phyloP scores from a whole-genome alignment of 139 green algal species.

The Micractinium conductrix region DNA sequence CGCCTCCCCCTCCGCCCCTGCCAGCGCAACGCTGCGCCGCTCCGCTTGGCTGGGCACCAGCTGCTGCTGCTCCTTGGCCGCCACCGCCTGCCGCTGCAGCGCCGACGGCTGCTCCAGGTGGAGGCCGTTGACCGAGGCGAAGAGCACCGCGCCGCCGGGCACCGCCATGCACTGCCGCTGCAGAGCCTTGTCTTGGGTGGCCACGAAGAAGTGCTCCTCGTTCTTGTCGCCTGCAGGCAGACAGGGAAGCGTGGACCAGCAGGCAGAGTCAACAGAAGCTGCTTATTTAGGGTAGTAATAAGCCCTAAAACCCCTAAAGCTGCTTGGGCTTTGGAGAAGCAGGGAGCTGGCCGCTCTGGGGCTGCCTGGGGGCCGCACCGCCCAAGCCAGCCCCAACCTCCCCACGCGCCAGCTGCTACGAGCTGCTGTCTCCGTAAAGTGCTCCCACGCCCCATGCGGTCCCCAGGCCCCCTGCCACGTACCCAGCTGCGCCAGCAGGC shows the following conservation, averaged over 20 bases:
- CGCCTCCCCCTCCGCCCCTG: background rate
- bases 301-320: background rate
- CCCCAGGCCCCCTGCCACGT: too few species aligned
- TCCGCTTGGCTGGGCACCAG: slow-evolving; percentile 18
- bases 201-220: slow-evolving; percentile 63
- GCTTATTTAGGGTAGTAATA: background rate
- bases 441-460: too few species aligned
- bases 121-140: slow-evolving; percentile 56
- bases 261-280: background rate
- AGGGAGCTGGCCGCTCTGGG: background rate
- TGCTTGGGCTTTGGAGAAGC: background rate
- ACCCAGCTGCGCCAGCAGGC: slow-evolving; percentile 55
- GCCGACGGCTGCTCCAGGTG: slow-evolving; percentile 53
- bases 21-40: background rate
- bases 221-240: slow-evolving; percentile 48
- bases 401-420: background rate
- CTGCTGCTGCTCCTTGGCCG: slow-evolving; percentile 19
- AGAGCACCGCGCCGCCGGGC: slow-evolving; percentile 54
- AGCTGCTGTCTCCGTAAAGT: too few species aligned
- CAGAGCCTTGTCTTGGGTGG: slow-evolving; percentile 58
- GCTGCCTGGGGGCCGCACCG: background rate
- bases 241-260: background rate
- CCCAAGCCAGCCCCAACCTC: background rate
- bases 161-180: slow-evolving; percentile 28
- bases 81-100: slow-evolving; percentile 34